phyloP scores from a whole-genome alignment of 257 asterid species.

The Solanum dulcamara region DNA sequence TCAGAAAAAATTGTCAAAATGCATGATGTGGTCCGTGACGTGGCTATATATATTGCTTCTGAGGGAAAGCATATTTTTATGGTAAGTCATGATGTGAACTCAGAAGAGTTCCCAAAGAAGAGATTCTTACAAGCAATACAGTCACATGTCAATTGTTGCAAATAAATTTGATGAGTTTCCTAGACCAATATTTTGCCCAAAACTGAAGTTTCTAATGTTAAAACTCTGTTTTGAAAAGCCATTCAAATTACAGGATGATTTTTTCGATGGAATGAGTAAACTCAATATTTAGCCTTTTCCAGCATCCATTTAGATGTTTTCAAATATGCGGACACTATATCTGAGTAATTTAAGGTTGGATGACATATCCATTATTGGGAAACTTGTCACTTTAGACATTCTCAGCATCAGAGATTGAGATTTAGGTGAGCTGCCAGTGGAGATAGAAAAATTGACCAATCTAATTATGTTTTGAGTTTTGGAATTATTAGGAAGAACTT shows the following conservation, averaged over 20 bases:
- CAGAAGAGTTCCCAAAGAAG: neutral
- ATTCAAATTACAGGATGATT: neutral
- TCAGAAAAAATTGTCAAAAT: neutral
- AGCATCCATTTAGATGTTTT: neutral
- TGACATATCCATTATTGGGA: neutral
- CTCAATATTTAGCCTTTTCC: neutral
- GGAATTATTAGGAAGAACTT: neutral
- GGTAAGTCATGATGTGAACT: neutral
- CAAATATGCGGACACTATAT: neutral
- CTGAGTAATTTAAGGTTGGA: neutral
- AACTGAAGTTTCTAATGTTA: neutral
- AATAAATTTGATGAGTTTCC: neutral
- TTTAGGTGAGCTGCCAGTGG: neutral
- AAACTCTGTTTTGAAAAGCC: neutral
- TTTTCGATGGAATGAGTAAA: neutral
- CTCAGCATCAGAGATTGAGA: neutral
- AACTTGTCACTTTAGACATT: neutral
- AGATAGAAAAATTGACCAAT: neutral
- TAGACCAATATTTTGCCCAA: neutral
- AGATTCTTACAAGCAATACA: neutral
- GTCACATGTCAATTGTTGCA: neutral
- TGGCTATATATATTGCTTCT: neutral
- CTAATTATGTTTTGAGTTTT: constrained; percentile 1
- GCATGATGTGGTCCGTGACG: constrained; percentile 9
- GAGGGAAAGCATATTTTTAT: neutral